Base-by-base conservation (phyloP, 768 basidiomycete genomes). In the Lentinula boryana region DNA sequence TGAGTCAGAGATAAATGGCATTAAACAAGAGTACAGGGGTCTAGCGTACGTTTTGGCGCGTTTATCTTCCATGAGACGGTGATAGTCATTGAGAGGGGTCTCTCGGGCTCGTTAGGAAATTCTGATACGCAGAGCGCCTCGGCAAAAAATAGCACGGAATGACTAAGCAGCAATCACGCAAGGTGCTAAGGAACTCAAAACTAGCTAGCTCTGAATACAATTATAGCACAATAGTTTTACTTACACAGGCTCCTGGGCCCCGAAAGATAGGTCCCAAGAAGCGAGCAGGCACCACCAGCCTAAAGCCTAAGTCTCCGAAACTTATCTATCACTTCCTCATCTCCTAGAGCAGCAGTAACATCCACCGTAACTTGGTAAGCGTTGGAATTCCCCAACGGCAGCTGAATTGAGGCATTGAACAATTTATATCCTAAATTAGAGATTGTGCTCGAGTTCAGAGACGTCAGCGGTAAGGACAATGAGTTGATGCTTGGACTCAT, bases 21-120 rank as follows among this genome's bases (percentile, higher is more conserved):
- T 23, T 12, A 13, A 33, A 5, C 8, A 57, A 27, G 36, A 41
- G 13, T 32, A 59, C 15, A 36, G 7, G 46, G 13, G 8, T 23
- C 10, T 13, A 36, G 48, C 58, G 40, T 60, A 60, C 58, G 58
- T 60, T 50, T 52, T 41, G 58, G 58, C 58, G 58, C 58, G 58
- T 52, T 49, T 60, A 38, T 59, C 58, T 33, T 60, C 58, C 58
- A 60, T 60, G 48, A 38, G 40, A 49, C 23, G 31, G 48, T 50
- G 40, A 52, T 50, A 60, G 58, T 60, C 58, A 60, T 60, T 60
- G 58, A 60, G 55, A 36, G 52, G 18, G 50, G 50, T 32, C 21
- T 43, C 55, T 56, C 53, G 40, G 55, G 18, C 40, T 23, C 23
- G 55, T 41, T 16, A 56, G 31, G 43, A 48, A 48, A 48, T 48